A percentile compares a stretch with the other conserved stretches of the same genome.
These are phyloP conservation scores for Dunaliella primolecta DNA, from an alignment of 139 green algal species.

Conservation along the genomic window DNA sequence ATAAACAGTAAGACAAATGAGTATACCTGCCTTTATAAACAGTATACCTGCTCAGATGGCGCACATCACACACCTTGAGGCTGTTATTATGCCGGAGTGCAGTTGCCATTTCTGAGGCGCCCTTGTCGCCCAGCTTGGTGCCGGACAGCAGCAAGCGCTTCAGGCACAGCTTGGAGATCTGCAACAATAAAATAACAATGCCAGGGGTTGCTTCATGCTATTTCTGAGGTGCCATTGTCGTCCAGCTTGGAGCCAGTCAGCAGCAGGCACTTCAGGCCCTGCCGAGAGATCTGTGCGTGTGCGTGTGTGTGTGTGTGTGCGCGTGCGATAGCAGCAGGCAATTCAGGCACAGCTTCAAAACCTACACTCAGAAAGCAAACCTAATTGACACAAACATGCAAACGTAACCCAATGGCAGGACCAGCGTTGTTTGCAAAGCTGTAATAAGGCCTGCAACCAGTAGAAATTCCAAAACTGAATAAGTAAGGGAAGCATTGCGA, in stretches of 20 bases:
- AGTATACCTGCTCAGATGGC: no score
- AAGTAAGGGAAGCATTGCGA: no score
- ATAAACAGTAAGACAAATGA: no score
- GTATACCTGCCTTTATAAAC: no score
- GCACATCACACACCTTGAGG: constrained; percentile 24
- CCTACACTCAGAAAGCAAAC: neutral
- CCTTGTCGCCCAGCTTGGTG: constrained; percentile 39
- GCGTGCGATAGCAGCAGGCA: constrained; percentile 19
- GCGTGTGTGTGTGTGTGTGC: neutral
- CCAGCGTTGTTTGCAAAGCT: no score
- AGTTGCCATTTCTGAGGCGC: constrained; percentile 22
- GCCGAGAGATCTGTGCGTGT: neutral
- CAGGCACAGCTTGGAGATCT: constrained; percentile 25
- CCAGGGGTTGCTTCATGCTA: neutral
- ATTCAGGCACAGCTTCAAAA: constrained; percentile 20
- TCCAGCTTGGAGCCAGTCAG: neutral
- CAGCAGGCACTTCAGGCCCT: neutral
- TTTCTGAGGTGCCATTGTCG: neutral
- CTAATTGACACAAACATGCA: neutral
- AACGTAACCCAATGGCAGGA: no score
- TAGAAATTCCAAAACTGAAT: no score
- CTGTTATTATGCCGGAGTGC: constrained; percentile 23
- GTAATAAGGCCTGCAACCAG: no score
- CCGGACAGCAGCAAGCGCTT: constrained; percentile 24
- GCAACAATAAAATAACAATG: neutral